phyloP scores from a whole-genome alignment of 192 early-diverging fungal species.

The Backusella sp. region DNA sequence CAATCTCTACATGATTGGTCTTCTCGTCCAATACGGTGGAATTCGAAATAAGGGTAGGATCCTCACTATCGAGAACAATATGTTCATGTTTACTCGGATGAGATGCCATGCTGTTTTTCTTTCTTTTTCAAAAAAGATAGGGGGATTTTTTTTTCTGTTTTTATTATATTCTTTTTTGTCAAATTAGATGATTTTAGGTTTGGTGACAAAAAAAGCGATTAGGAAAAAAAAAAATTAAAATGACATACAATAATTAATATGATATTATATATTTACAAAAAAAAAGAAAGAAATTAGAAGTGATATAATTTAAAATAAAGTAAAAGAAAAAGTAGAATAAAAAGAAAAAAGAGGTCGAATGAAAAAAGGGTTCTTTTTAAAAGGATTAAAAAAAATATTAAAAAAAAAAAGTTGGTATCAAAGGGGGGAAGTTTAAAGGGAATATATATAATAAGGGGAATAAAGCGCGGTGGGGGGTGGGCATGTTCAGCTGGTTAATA shows the following conservation, averaged over 20 bases:
- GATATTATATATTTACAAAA: not conserved
- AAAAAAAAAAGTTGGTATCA: not conserved
- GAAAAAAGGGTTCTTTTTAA: not conserved
- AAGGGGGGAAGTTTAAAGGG: not conserved
- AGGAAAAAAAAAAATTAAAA: not conserved
- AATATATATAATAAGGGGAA: conserved; percentile 4
- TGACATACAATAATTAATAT: not conserved
- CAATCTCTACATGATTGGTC: conserved; percentile 1
- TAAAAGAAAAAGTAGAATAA: conserved; percentile 9
- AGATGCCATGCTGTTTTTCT: not conserved
- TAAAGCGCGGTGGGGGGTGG: not conserved
- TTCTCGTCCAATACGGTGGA: conserved; percentile 6
- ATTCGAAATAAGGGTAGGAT: conserved; percentile 5
- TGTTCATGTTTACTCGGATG: not conserved
- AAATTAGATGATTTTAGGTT: not conserved
- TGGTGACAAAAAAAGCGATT: not conserved
- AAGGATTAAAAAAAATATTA: not conserved
- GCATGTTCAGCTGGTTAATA: conserved; percentile 2
- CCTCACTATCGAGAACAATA: conserved; percentile 8
- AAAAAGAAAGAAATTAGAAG: not conserved
- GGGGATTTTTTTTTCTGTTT: not conserved
- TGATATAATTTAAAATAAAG: not conserved
- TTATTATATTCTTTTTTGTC: not conserved
- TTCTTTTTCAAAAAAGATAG: no score
- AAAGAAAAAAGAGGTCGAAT: conserved; percentile 1